These are phyloP conservation scores for Miscanthus sacchariflorus DNA, from an alignment of 202 grass and related monocot genomes.

Conservation along the genomic window DNA sequence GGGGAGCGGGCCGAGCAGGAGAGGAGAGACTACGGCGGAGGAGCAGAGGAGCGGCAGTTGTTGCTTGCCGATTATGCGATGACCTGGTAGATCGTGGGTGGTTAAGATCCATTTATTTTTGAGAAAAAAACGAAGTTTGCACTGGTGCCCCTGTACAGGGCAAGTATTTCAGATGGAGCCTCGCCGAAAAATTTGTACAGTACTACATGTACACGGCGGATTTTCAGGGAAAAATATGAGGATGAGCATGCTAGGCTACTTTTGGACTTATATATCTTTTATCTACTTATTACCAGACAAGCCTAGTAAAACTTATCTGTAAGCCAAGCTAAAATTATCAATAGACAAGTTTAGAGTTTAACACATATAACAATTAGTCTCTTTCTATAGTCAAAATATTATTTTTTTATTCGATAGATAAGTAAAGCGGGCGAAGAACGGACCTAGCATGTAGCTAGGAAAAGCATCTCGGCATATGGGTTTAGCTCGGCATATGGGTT, in stretches of 20 bases:
- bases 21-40: neutral
- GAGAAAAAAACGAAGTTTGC: neutral
- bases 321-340: neutral
- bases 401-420: too few species aligned
- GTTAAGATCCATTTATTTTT: neutral
- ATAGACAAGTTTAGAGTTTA: neutral
- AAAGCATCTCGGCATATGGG: too few species aligned
- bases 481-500: too few species aligned
- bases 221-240: too few species aligned
- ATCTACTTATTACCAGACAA: too few species aligned
- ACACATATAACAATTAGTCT: neutral
- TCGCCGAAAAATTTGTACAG: neutral
- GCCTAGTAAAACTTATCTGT: neutral
- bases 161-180: neutral
- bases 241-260: neutral
- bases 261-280: too few species aligned
- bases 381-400: neutral
- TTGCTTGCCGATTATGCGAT: conserved; percentile 13
- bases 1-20: neutral
- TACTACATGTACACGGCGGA: too few species aligned
- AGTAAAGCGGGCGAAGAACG: too few species aligned
- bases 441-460: too few species aligned
- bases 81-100: conserved; percentile 45
- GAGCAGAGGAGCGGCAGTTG: neutral
- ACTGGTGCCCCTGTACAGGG: neutral